Conservation (phyloP, 179 eudicot species). For the Drosera spatulata region DNA sequence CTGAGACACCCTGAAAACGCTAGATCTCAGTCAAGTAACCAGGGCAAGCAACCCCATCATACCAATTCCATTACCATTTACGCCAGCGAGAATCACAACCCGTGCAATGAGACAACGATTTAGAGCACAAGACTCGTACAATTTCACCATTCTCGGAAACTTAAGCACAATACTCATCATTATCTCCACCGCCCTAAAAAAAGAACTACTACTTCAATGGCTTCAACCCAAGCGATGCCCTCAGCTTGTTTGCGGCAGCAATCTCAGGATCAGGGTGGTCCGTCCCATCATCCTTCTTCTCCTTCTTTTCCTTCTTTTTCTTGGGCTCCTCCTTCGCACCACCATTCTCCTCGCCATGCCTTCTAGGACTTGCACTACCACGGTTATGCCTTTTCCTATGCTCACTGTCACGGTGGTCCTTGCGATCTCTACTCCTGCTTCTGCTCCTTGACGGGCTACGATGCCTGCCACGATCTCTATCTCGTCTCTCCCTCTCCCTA, state of each 20-base stretch:
- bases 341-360: constrained; percentile 35
- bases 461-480: constrained; percentile 61
- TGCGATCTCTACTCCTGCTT: constrained; percentile 76
- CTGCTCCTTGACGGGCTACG: constrained; percentile 83
- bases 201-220: constrained; percentile 30
- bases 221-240: constrained; percentile 60
- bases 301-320: constrained; percentile 33
- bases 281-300: constrained; percentile 63
- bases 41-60: too few species aligned
- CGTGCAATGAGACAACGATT: too few species aligned
- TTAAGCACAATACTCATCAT: too few species aligned
- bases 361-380: constrained; percentile 61
- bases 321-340: constrained; percentile 30
- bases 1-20: too few species aligned
- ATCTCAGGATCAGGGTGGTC: constrained; percentile 77
- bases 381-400: constrained; percentile 53
- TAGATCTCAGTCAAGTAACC: too few species aligned
- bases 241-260: constrained; percentile 59
- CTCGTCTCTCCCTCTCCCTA: constrained; percentile 68
- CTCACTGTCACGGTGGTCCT: constrained; percentile 50
- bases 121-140: too few species aligned
- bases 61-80: too few species aligned
- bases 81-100: too few species aligned
- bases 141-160: too few species aligned
- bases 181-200: too few species aligned